Evolutionary conservation across 2,329 filamentous ascomycete species (phyloP).

Genomic region (Claviceps digitariae): DNA sequence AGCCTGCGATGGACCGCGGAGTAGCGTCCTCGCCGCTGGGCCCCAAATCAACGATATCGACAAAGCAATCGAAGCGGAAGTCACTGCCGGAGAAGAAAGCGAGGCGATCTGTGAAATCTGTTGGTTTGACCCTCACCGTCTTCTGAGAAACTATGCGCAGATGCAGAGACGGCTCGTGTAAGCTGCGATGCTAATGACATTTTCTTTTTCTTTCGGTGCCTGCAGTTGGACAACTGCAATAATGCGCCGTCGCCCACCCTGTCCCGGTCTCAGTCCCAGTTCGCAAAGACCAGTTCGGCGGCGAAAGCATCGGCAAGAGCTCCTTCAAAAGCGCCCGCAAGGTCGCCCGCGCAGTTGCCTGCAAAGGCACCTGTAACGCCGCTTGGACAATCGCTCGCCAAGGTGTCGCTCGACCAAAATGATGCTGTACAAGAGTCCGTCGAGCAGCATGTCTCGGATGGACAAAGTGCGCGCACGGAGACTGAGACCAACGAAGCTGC

Average conservation of each 20-base stretch:
- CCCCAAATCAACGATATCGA: background rate
- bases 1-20: background rate
- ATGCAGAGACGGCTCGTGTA: background rate
- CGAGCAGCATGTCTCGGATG: background rate
- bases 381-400: background rate
- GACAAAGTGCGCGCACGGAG: background rate
- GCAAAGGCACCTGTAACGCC: background rate
- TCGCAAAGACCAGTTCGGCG: background rate
- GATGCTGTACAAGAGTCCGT: background rate
- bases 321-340: background rate
- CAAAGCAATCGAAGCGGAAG: background rate
- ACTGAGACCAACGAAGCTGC: background rate
- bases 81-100: background rate
- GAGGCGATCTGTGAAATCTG: slow-evolving; percentile 1
- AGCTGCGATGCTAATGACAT: background rate
- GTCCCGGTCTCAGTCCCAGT: background rate
- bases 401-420: background rate
- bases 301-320: background rate
- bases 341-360: background rate
- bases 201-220: background rate
- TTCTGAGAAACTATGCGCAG: background rate
- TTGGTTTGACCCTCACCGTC: background rate
- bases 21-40: background rate
- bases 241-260: background rate
- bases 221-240: background rate